Percentiles rank a stretch among this genome's conserved stretches.
Conservation (phyloP, 1,139 yeast genomes). For the Kodamaea suecica region DNA sequence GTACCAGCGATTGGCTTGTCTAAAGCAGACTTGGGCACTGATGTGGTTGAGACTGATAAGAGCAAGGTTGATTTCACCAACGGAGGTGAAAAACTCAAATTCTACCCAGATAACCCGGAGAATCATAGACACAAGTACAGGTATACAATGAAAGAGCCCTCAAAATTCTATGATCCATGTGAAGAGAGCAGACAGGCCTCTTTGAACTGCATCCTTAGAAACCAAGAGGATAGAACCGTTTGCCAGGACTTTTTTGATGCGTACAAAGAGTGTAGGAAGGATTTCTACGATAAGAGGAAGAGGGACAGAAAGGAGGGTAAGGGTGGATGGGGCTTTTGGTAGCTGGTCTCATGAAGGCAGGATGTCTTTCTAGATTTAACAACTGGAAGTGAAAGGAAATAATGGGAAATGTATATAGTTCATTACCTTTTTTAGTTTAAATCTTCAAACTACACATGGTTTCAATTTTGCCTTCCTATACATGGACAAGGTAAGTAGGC, state of each 20-base stretch:
- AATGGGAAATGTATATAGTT: neutral
- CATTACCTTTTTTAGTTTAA: too few relatives aligned
- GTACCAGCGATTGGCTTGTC: neutral
- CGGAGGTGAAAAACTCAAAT: constrained; percentile 56
- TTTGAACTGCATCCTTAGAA: constrained; percentile 69
- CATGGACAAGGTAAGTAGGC: too few relatives aligned
- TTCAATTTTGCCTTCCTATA: too few relatives aligned
- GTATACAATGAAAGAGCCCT: constrained; percentile 68
- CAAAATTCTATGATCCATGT: constrained; percentile 90
- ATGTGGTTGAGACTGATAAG: constrained; percentile 40
- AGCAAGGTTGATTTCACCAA: constrained; percentile 55
- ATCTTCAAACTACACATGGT: too few relatives aligned
- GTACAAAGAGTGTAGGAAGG: constrained; percentile 85
- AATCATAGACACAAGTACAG: constrained; percentile 58
- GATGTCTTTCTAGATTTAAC: neutral
- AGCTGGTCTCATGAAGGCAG: neutral
- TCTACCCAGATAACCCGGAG: constrained; percentile 81
- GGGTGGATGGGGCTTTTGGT: constrained; percentile 49
- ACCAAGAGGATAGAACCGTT: constrained; percentile 68
- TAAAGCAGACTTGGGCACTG: constrained; percentile 13
- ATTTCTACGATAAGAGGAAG: constrained; percentile 55
- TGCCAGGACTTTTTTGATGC: constrained; percentile 91
- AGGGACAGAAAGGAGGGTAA: constrained; percentile 38
- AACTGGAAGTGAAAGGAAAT: neutral
- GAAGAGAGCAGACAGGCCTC: constrained; percentile 87